A percentile compares a stretch with the other conserved stretches of the same genome.
These are phyloP conservation scores for Apocynum venetum DNA, from an alignment of 257 asterid species.

Conservation along the genomic window DNA sequence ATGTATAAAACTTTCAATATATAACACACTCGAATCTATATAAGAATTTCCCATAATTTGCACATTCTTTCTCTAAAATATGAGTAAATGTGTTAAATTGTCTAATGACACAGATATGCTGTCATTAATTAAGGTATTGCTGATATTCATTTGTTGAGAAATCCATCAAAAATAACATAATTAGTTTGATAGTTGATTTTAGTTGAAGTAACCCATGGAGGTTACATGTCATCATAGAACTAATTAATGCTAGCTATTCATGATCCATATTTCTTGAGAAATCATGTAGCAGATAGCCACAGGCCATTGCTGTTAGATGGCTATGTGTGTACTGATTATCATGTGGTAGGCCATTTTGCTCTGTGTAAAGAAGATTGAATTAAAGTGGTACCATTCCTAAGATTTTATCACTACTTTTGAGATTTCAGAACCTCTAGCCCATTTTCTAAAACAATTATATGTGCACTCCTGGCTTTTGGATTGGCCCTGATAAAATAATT, in stretches of 20 bases:
- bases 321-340: neutral
- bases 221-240: neutral
- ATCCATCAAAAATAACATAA: neutral
- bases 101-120: too few species aligned
- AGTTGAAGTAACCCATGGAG: neutral
- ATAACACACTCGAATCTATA: too few species aligned
- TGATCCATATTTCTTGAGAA: neutral
- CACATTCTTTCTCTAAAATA: neutral
- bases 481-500: too few species aligned
- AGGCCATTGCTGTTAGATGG: neutral
- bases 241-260: neutral
- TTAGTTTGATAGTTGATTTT: neutral
- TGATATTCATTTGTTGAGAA: neutral
- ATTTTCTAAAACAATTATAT: too few species aligned
- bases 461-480: too few species aligned
- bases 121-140: too few species aligned
- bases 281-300: neutral
- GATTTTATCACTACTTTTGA: too few species aligned
- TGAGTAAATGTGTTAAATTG: neutral
- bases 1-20: too few species aligned
- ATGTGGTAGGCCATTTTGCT: neutral
- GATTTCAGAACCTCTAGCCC: too few species aligned
- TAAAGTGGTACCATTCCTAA: neutral
- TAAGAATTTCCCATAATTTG: too few species aligned
- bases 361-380: too few species aligned